phyloP scores from a whole-genome alignment of 306 rosid species.

The Begonia masoniana region DNA sequence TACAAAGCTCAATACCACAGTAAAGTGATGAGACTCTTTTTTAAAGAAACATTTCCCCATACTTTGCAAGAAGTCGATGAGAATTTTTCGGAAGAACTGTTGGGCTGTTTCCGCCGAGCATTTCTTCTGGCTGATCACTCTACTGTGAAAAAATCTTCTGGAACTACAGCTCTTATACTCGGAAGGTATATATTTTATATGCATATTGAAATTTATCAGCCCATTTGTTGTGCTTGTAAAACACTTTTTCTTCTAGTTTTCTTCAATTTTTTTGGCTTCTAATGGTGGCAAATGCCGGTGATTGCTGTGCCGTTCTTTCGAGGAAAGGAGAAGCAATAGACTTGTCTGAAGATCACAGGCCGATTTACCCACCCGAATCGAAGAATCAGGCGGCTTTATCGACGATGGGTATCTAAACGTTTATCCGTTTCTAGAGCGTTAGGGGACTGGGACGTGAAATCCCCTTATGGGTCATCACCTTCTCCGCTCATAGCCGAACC shows the following conservation, averaged over 20 bases:
- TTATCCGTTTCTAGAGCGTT: constrained; percentile 78
- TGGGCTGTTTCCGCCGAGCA: constrained; percentile 44
- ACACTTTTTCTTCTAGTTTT: no score
- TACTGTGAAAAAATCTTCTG: constrained; percentile 63
- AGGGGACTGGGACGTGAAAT: constrained; percentile 98
- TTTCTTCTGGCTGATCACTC: constrained; percentile 75
- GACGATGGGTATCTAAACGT: constrained; percentile 87
- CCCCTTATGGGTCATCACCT: constrained; percentile 45
- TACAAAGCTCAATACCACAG: constrained; percentile 22
- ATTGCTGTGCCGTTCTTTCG: constrained; percentile 92
- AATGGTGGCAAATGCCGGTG: constrained; percentile 95
- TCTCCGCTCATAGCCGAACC: constrained; percentile 92
- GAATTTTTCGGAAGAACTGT: constrained; percentile 42
- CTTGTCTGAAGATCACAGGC: constrained; percentile 94
- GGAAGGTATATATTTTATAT: constrained; percentile 46
- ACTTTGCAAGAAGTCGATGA: constrained; percentile 38
- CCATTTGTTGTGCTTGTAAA: no score
- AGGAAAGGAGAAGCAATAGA: constrained; percentile 86
- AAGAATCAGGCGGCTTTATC: constrained; percentile 64
- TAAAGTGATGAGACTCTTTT: constrained; percentile 45
- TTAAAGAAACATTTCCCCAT: constrained; percentile 67
- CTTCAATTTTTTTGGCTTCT: constrained; percentile 39
- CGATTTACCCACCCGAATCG: constrained; percentile 59
- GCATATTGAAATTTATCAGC: no score
- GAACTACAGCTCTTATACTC: constrained; percentile 78